Evolutionary conservation across 331 rosid genomes (phyloP).

Genomic region (Spiraea crenata): DNA sequence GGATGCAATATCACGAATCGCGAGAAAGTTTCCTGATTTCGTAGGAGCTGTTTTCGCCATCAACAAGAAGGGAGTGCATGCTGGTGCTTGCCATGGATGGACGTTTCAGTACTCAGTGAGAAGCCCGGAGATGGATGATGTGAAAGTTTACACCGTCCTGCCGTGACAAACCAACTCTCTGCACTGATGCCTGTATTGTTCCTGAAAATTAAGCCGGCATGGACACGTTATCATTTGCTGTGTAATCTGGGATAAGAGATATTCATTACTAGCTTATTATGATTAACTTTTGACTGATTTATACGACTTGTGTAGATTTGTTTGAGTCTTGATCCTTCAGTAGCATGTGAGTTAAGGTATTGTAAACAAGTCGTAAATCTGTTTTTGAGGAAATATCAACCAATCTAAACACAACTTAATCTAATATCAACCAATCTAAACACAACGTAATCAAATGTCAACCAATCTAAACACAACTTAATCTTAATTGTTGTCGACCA

Average conservation of each 20-base stretch:
- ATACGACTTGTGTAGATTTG: too few species aligned
- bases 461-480: too few species aligned
- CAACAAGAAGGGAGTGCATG: conserved; percentile 65
- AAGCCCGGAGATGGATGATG: conserved; percentile 68
- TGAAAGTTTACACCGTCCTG: conserved; percentile 71
- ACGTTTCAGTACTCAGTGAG: conserved; percentile 84
- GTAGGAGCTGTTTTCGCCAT: conserved; percentile 89
- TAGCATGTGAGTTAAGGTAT: too few species aligned
- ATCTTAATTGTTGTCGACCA: too few species aligned
- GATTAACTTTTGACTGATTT: too few species aligned
- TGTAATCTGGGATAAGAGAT: not conserved
- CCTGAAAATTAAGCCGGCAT: not conserved
- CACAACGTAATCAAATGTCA: too few species aligned
- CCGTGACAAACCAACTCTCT: conserved; percentile 36
- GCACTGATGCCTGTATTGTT: not conserved
- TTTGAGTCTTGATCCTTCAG: too few species aligned
- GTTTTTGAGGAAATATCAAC: too few species aligned
- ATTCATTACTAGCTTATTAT: too few species aligned
- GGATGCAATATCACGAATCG: conserved; percentile 77
- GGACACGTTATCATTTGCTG: not conserved
- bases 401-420: too few species aligned
- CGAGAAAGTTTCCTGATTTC: conserved; percentile 67
- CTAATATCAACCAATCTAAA: too few species aligned
- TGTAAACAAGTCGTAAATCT: too few species aligned
- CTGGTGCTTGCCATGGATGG: conserved; percentile 96